phyloP scores from a whole-genome alignment of 2,329 filamentous ascomycete species.

The Beauveria sp. region DNA sequence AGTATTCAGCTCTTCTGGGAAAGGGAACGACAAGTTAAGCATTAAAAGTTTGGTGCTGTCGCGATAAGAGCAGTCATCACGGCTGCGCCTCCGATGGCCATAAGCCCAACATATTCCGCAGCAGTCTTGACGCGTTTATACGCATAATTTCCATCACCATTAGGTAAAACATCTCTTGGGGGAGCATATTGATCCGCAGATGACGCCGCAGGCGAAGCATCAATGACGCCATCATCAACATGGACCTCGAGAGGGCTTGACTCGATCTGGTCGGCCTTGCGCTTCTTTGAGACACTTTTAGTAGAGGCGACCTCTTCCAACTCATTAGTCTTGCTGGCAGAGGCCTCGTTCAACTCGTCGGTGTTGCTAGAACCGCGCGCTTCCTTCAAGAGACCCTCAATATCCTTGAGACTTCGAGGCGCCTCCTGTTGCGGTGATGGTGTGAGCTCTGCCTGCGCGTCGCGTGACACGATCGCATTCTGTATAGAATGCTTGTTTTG shows the following conservation, averaged over 20 bases:
- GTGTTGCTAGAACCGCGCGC: background rate
- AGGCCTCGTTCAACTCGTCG: background rate
- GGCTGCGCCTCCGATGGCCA: constrained; percentile 30
- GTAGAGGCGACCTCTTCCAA: background rate
- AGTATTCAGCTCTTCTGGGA: too few species aligned
- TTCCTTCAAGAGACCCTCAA: background rate
- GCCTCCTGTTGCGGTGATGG: too few species aligned
- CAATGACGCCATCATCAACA: background rate
- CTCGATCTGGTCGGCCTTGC: background rate
- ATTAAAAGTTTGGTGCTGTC: constrained; percentile 25
- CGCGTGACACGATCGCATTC: too few species aligned
- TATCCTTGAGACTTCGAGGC: too few species aligned
- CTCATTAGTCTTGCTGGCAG: background rate
- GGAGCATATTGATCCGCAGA: background rate
- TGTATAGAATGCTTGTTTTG: constrained; percentile 21
- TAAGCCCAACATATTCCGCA: constrained; percentile 29
- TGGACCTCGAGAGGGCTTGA: background rate
- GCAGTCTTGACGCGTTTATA: constrained; percentile 26
- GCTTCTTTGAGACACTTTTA: background rate
- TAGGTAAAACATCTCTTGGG: background rate
- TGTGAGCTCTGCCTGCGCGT: background rate
- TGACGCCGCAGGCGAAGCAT: background rate
- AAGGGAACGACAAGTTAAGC: background rate
- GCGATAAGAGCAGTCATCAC: constrained; percentile 33
- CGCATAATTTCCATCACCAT: background rate